These are phyloP conservation scores for Mycosarcoma mackinlayi DNA, from an alignment of 1,284 basidiomycete species.

Conservation along the genomic window DNA sequence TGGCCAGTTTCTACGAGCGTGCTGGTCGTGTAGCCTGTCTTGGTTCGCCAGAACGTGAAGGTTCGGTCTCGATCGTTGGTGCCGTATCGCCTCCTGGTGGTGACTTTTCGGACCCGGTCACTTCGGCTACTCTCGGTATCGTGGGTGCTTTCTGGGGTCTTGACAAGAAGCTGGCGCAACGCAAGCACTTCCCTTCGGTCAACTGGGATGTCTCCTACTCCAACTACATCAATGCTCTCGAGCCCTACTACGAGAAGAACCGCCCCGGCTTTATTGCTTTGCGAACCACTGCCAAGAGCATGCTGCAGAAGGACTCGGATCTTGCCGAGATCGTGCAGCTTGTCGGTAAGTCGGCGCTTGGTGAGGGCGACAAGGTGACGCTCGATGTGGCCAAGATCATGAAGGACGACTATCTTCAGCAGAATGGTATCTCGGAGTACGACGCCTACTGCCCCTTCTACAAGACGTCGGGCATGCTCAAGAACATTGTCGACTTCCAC, in stretches of 20 bases:
- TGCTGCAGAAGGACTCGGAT: conserved; percentile 98
- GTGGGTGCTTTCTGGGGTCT: conserved; percentile 87
- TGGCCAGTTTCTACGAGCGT: conserved; percentile 98
- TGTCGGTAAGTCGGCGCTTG: conserved; percentile 96
- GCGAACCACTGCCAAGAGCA: conserved; percentile 91
- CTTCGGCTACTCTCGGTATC: conserved; percentile 94
- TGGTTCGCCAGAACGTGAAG: conserved; percentile 86
- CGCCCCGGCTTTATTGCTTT: conserved; percentile 93
- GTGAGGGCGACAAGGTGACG: conserved; percentile 98
- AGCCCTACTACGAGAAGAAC: conserved; percentile 86
- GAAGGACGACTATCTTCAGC: conserved; percentile 94
- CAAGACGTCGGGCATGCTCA: conserved; percentile 85
- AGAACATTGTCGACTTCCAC: conserved; percentile 95
- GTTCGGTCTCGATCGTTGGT: conserved; percentile 97
- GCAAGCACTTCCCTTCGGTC: conserved; percentile 98
- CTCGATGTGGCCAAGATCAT: conserved; percentile 96
- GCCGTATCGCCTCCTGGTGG: conserved; percentile 98
- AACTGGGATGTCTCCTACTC: conserved; percentile 99
- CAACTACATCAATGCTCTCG: conserved; percentile 95
- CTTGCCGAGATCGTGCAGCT: conserved; percentile 98
- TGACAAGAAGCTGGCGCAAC: conserved; percentile 94
- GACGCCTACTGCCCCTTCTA: conserved; percentile 94
- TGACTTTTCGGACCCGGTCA: conserved; percentile 99
- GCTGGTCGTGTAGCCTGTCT: conserved; percentile 96
- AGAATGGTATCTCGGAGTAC: conserved; percentile 98